Percentiles rank a stretch among this genome's conserved stretches.
Conservation (phyloP, 768 basidiomycete species). For the Mrakia hoshinonis region DNA sequence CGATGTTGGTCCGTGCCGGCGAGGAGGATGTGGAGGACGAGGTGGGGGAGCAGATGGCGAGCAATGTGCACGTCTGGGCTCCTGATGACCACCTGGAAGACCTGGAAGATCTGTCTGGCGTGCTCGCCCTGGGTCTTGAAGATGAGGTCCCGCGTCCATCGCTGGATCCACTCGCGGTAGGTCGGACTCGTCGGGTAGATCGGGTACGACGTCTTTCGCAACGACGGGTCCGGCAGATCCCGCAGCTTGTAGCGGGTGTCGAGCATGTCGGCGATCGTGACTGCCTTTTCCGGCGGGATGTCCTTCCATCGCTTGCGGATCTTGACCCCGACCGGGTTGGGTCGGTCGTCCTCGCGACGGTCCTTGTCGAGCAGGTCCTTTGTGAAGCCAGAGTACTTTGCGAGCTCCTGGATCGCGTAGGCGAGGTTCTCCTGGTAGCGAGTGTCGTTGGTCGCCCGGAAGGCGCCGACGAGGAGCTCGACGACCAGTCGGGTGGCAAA, state of each 20-base stretch:
- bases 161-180: conserved; percentile 92
- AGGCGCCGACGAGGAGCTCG: conserved; percentile 77
- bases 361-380: conserved; percentile 56
- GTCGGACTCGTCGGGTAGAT: conserved; percentile 69
- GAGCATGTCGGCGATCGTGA: conserved; percentile 45
- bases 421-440: conserved; percentile 81
- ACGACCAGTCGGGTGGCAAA: conserved; percentile 82
- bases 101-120: conserved; percentile 64
- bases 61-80: conserved; percentile 93
- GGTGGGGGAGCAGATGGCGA: conserved; percentile 78
- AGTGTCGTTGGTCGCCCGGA: conserved; percentile 88
- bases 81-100: conserved; percentile 62
- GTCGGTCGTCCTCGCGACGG: not conserved
- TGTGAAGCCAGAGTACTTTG: conserved; percentile 78
- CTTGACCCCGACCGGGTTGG: conserved; percentile 51
- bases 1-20: conserved; percentile 58
- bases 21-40: conserved; percentile 75
- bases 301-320: conserved; percentile 67
- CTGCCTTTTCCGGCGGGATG: conserved; percentile 55
- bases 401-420: conserved; percentile 81
- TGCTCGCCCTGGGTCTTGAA: conserved; percentile 40
- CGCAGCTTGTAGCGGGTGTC: conserved; percentile 35
- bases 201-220: conserved; percentile 43
- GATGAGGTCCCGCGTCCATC: conserved; percentile 78
- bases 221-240: not conserved